Conservation (phyloP, 2,329 filamentous ascomycete genomes). For the Aspergillaceae sp. region DNA sequence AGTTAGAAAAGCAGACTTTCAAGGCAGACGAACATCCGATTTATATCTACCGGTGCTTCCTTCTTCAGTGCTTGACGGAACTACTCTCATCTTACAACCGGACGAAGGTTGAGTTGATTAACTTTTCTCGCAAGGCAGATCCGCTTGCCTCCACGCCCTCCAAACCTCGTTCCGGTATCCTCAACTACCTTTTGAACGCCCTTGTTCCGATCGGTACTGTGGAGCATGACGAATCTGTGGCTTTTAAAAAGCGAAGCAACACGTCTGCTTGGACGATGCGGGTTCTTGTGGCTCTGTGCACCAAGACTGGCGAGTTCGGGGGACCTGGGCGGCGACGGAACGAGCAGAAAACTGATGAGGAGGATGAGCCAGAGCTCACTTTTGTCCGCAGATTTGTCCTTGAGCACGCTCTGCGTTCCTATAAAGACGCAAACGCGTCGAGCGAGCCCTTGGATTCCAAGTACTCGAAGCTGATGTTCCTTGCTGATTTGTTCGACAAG, state of each 20-base stretch:
- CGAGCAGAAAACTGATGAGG: conserved; percentile 26
- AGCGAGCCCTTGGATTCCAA: conserved; percentile 73
- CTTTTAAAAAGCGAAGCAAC: conserved; percentile 73
- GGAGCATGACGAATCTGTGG: conserved; percentile 64
- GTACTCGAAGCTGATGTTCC: conserved; percentile 76
- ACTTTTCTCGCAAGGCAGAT: conserved; percentile 88
- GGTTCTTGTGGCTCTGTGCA: conserved; percentile 76
- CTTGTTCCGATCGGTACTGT: conserved; percentile 59
- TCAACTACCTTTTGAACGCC: conserved; percentile 87
- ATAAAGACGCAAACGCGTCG: conserved; percentile 75
- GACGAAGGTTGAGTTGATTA: conserved; percentile 97
- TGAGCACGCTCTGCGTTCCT: conserved; percentile 84
- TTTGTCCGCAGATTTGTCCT: conserved; percentile 94
- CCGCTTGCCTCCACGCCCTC: conserved; percentile 78
- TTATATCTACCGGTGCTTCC: conserved; percentile 91
- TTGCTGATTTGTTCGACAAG: conserved; percentile 85
- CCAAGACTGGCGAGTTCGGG: conserved; percentile 73
- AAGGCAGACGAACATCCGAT: conserved; percentile 90
- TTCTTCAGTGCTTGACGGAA: conserved; percentile 86
- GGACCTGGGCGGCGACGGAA: conserved; percentile 49
- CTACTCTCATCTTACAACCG: conserved; percentile 85
- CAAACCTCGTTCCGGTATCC: conserved; percentile 81
- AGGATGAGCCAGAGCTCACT: conserved; percentile 49
- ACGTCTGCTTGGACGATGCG: conserved; percentile 81
- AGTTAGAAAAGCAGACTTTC: conserved; percentile 64